These are phyloP conservation scores for Suhomyces sp. DNA, from an alignment of 805 yeast genomes.

Conservation along the genomic window DNA sequence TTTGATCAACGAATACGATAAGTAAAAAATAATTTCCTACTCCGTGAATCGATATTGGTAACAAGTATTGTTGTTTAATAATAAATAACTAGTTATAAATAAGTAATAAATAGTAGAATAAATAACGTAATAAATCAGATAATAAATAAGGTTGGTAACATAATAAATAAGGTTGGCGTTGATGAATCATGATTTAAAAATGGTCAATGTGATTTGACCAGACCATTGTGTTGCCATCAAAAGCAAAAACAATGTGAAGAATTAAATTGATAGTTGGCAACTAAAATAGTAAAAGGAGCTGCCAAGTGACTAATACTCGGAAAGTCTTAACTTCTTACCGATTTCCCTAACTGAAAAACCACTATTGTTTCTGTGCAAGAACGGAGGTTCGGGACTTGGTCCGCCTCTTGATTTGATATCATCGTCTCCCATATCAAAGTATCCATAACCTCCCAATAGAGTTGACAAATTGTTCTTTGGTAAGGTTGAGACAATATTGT, in stretches of 20 bases:
- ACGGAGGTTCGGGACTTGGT: conserved; percentile 55
- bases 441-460: conserved; percentile 58
- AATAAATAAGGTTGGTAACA: neutral
- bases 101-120: conserved; percentile 5
- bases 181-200: too few species aligned
- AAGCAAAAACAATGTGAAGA: too few species aligned
- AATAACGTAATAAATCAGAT: conserved; percentile 8
- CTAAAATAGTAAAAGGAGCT: too few species aligned
- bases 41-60: neutral
- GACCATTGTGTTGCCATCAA: too few species aligned
- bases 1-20: too few species aligned
- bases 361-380: conserved; percentile 36
- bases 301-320: conserved; percentile 61
- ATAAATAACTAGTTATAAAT: conserved; percentile 1
- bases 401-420: conserved; percentile 59
- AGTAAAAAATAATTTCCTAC: too few species aligned
- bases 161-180: conserved; percentile 1
- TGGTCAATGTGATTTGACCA: too few species aligned
- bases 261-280: too few species aligned
- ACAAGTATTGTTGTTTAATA: neutral
- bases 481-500: neutral
- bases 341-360: conserved; percentile 52
- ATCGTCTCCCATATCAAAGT: conserved; percentile 57
- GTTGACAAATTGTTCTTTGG: conserved; percentile 8
- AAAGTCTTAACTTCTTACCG: conserved; percentile 61